Conservation (phyloP, 2,329 filamentous ascomycete genomes). For the Aspergillus fumigatiaffinis region DNA sequence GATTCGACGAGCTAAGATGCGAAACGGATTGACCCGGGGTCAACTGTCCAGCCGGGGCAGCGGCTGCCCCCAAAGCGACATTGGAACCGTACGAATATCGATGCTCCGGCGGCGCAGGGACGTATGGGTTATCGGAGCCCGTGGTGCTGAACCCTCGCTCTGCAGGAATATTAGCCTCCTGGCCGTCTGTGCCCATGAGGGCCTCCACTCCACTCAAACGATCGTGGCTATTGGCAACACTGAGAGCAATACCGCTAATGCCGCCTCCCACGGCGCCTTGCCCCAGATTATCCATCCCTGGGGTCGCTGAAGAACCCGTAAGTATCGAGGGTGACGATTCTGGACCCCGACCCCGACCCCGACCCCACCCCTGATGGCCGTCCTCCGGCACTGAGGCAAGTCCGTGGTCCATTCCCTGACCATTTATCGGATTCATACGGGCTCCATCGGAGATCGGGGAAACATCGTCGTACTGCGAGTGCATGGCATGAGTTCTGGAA, state of each 20-base stretch:
- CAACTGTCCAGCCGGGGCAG: conserved; percentile 28
- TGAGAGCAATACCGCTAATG: conserved; percentile 64
- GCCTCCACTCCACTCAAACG: conserved; percentile 64
- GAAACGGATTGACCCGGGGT: conserved; percentile 27
- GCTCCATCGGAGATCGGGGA: conserved; percentile 6
- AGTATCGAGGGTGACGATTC: conserved; percentile 28
- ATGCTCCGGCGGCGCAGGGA: conserved; percentile 21
- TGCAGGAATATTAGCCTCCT: conserved; percentile 26
- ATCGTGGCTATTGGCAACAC: conserved; percentile 61
- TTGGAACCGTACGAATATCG: conserved; percentile 40
- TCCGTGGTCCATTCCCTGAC: conserved; percentile 2
- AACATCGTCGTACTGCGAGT: conserved; percentile 9
- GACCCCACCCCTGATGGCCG: conserved; percentile 8
- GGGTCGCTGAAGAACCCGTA: conserved; percentile 47
- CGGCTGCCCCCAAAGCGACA: conserved; percentile 31
- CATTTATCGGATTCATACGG: neutral
- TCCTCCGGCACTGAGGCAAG: conserved; percentile 13
- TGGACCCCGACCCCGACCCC: conserved; percentile 13
- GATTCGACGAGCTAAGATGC: conserved; percentile 18
- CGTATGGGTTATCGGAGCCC: conserved; percentile 37
- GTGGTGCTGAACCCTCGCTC: conserved; percentile 33
- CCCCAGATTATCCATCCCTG: conserved; percentile 65
- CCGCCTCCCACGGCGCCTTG: conserved; percentile 58
- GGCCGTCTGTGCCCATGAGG: conserved; percentile 42
- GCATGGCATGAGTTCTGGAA: neutral